Conservation (phyloP, 2,329 filamentous ascomycete species). For the Amauroascus niger region DNA sequence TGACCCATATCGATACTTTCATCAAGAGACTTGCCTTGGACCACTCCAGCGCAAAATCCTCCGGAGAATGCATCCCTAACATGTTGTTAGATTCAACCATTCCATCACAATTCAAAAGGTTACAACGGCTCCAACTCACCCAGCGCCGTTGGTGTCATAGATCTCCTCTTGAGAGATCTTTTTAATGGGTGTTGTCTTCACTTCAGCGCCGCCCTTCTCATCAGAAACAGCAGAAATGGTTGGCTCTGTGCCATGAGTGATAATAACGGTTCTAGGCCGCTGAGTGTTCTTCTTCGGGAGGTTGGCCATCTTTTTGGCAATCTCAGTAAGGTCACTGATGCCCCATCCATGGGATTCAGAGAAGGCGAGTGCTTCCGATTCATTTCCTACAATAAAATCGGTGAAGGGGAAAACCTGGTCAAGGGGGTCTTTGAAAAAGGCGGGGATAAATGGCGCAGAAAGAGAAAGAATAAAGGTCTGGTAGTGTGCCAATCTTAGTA, state of each 20-base stretch:
- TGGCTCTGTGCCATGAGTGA: conserved; percentile 89
- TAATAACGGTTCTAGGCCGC: conserved; percentile 74
- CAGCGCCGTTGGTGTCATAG: conserved; percentile 92
- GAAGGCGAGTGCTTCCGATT: conserved; percentile 85
- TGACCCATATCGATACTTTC: conserved; percentile 82
- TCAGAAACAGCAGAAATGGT: conserved; percentile 71
- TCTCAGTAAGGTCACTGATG: conserved; percentile 69
- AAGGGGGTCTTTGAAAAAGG: conserved; percentile 96
- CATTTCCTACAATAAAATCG: conserved; percentile 94
- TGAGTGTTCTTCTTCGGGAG: conserved; percentile 85
- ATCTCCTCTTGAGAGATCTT: conserved; percentile 68
- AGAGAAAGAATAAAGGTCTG: conserved; percentile 76
- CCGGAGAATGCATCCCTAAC: conserved; percentile 86
- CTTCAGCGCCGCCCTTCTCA: conserved; percentile 52
- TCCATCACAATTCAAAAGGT: not conserved
- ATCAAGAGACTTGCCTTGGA: conserved; percentile 71
- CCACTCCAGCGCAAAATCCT: conserved; percentile 81
- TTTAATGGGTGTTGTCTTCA: conserved; percentile 73
- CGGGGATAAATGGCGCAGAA: conserved; percentile 87
- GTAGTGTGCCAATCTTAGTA: not conserved
- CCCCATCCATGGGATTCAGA: conserved; percentile 68
- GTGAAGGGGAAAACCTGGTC: conserved; percentile 82
- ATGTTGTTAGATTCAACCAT: not conserved
- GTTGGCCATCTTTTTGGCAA: conserved; percentile 74
- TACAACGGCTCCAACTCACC: conserved; percentile 35